These are phyloP conservation scores for Guadua angustifolia DNA, from an alignment of 176 grass and related monocot genomes.

Conservation along the genomic window DNA sequence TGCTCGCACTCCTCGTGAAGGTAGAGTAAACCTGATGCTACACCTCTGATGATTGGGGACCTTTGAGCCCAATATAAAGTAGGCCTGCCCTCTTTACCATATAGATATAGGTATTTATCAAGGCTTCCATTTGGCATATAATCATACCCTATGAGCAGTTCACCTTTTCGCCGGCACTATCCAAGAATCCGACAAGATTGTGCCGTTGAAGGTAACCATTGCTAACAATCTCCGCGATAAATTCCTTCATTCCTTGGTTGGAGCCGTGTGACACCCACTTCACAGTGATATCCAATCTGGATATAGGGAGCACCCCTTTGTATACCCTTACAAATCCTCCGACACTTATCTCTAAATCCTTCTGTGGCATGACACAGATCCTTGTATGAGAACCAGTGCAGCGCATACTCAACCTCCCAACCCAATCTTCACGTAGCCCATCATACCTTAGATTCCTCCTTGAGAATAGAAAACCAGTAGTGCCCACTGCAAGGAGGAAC, in stretches of 20 bases:
- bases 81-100: not conserved
- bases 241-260: slow-evolving; percentile 41
- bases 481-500: not conserved
- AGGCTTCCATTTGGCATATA: slow-evolving; percentile 37
- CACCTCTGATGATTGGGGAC: slow-evolving; percentile 33
- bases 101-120: not conserved
- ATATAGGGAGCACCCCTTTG: no score
- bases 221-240: slow-evolving; percentile 39
- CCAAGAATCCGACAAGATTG: slow-evolving; percentile 38
- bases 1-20: slow-evolving; percentile 52
- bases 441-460: not conserved
- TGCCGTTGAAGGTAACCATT: slow-evolving; percentile 33
- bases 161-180: slow-evolving; percentile 33
- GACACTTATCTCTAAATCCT: not conserved
- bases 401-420: slow-evolving; percentile 43
- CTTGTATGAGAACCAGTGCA: slow-evolving; percentile 22
- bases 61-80: slow-evolving; percentile 29
- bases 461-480: not conserved
- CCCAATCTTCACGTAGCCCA: slow-evolving; percentile 38
- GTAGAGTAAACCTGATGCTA: slow-evolving; percentile 39
- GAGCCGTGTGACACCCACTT: slow-evolving; percentile 44
- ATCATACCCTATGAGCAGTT: slow-evolving; percentile 37
- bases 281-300: slow-evolving; percentile 19
- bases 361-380: not conserved
- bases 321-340: no score